Evolutionary conservation across 257 asterid genomes (phyloP).

Genomic region (Jacaranda copaia): DNA sequence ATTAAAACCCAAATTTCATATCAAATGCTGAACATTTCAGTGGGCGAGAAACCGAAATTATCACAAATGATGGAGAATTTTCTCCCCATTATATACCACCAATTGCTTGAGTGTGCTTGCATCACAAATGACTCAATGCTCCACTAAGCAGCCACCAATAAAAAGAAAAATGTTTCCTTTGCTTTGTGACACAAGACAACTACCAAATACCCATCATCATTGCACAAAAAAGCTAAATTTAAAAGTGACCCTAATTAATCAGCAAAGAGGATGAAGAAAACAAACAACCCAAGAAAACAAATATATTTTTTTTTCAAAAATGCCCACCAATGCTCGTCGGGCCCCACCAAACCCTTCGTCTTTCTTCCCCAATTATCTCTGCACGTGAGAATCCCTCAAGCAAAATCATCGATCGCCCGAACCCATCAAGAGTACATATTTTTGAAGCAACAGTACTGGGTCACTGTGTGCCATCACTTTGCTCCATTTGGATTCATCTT

Average conservation of each 20-base stretch:
- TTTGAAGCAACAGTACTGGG: conserved; percentile 62
- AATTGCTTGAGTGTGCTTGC: conserved; percentile 41
- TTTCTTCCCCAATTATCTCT: conserved; percentile 33
- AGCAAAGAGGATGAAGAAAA: conserved; percentile 27
- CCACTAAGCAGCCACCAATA: conserved; percentile 65
- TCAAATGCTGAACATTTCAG: background rate
- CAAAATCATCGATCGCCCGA: conserved; percentile 29
- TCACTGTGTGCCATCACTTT: conserved; percentile 23
- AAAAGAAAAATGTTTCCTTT: conserved; percentile 40
- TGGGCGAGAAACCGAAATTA: background rate
- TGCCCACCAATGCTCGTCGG: conserved; percentile 42
- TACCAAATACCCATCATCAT: conserved; percentile 71
- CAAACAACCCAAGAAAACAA: conserved; percentile 28
- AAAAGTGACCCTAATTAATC: conserved; percentile 37
- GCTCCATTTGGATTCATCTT: conserved; percentile 39
- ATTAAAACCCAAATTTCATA: background rate
- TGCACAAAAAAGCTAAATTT: conserved; percentile 48
- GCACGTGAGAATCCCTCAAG: conserved; percentile 61
- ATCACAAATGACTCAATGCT: conserved; percentile 78
- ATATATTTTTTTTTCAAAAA: background rate
- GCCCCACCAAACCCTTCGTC: conserved; percentile 45
- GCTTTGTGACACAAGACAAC: conserved; percentile 69
- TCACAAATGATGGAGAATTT: background rate
- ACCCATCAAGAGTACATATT: conserved; percentile 45
- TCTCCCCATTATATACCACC: background rate